Evolutionary conservation across 2,329 filamentous ascomycete genomes (phyloP).

Genomic region (Aspergillus transmontanensis): DNA sequence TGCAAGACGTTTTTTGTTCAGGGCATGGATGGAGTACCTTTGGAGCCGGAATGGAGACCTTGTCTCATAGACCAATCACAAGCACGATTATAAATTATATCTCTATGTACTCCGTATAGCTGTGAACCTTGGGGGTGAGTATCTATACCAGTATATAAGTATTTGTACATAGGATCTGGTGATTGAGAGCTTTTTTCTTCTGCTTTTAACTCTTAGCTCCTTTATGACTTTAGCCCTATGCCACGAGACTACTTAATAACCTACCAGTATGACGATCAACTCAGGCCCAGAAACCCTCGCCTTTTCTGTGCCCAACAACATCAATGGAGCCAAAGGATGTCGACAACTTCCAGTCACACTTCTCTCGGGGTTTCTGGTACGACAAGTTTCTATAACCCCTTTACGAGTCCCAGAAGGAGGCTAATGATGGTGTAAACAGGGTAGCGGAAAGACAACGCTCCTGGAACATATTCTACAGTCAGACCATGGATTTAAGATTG

Average conservation of each 20-base stretch:
- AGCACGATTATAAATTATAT: conserved; percentile 7
- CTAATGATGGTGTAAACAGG: conserved; percentile 43
- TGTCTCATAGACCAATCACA: conserved; percentile 6
- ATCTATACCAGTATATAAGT: conserved; percentile 4
- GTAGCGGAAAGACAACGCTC: conserved; percentile 71
- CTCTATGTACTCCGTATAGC: neutral
- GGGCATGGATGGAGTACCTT: conserved; percentile 9
- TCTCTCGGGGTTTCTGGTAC: conserved; percentile 61
- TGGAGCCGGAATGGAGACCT: neutral
- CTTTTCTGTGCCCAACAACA: neutral
- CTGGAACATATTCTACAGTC: conserved; percentile 69
- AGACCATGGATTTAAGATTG: conserved; percentile 68
- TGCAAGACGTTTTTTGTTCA: neutral
- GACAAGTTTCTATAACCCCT: neutral
- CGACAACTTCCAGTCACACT: conserved; percentile 58
- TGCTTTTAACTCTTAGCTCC: neutral
- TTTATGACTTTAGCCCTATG: neutral
- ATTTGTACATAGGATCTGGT: neutral
- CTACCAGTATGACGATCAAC: conserved; percentile 19
- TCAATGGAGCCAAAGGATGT: conserved; percentile 14
- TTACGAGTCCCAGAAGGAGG: neutral
- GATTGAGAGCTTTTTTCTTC: neutral
- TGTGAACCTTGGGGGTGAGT: conserved; percentile 3
- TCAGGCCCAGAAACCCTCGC: conserved; percentile 17
- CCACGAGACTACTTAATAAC: neutral